Evolutionary conservation across 768 basidiomycete genomes (phyloP).

Genomic region (Lentinula sp.): DNA sequence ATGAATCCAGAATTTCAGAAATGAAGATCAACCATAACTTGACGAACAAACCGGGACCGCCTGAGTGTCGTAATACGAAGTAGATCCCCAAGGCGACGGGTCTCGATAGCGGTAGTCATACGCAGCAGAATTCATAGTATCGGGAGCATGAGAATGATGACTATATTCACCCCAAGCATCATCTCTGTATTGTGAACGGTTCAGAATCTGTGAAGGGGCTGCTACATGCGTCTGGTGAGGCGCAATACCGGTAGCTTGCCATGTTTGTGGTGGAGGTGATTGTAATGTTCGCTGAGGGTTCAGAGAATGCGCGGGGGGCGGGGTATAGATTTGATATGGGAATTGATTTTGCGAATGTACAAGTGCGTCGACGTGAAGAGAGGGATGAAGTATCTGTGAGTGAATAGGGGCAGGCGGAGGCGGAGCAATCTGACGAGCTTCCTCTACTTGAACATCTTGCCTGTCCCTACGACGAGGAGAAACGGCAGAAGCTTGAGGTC

Average conservation of each 20-base stretch:
- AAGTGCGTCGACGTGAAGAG: slow-evolving; percentile 20
- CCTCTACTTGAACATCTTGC: slow-evolving; percentile 7
- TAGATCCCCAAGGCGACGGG: slow-evolving; percentile 26
- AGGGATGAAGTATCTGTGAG: slow-evolving; percentile 10
- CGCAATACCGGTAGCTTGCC: slow-evolving; percentile 59
- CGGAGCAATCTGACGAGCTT: slow-evolving; percentile 4
- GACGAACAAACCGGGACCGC: slow-evolving; percentile 25
- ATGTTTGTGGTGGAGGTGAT: slow-evolving; percentile 50
- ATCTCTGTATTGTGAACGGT: slow-evolving; percentile 44
- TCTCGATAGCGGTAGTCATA: slow-evolving; percentile 63
- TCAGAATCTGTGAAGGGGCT: slow-evolving; percentile 37
- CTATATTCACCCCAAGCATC: slow-evolving; percentile 57
- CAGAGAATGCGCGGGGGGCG: slow-evolving; percentile 16
- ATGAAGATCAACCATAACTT: not conserved
- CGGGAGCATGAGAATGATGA: slow-evolving; percentile 34
- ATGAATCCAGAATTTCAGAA: slow-evolving; percentile 7
- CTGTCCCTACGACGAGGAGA: slow-evolving; percentile 5
- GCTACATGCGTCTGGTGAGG: slow-evolving; percentile 61
- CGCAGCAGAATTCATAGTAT: slow-evolving; percentile 33
- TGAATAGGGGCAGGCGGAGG: slow-evolving; percentile 10
- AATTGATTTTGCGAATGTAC: slow-evolving; percentile 16
- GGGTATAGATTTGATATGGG: slow-evolving; percentile 21
- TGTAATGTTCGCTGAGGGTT: slow-evolving; percentile 36
- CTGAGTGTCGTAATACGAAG: slow-evolving; percentile 50
- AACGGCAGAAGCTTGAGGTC: slow-evolving; percentile 9